Percentiles rank a stretch among this genome's conserved stretches.
Conservation (phyloP, 441 rosid genomes). For the Erysimum cheiri region DNA sequence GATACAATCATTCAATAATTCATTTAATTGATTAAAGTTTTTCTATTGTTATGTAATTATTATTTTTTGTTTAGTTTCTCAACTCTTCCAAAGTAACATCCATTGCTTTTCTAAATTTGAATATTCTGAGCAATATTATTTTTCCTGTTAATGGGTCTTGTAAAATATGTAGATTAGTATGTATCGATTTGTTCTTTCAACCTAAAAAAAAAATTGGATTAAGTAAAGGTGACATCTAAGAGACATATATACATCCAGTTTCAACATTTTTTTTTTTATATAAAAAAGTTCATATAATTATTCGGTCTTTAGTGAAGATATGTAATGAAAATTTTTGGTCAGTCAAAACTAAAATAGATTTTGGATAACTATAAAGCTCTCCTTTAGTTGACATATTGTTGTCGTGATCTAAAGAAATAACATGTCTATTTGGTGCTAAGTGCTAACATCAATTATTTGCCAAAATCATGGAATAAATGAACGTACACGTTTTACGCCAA, state of each 20-base stretch:
- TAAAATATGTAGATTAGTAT: constrained; percentile 12
- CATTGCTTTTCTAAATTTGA: constrained; percentile 7
- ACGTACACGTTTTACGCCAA: not conserved
- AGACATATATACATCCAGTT: not conserved
- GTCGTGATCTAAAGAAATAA: too few species aligned
- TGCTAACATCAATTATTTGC: too few species aligned
- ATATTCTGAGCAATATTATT: not conserved
- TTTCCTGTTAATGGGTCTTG: not conserved
- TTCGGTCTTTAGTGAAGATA: not conserved
- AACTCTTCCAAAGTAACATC: constrained; percentile 17
- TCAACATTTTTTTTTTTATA: not conserved
- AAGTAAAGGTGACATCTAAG: not conserved
- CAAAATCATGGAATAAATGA: not conserved
- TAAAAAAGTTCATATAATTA: not conserved
- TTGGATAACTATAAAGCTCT: too few species aligned
- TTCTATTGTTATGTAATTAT: not conserved
- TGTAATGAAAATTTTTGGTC: not conserved
- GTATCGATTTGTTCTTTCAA: not conserved
- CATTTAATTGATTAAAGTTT: not conserved
- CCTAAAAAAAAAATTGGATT: not conserved
- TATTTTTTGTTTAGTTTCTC: not conserved
- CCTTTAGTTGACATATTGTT: too few species aligned
- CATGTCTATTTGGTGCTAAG: too few species aligned
- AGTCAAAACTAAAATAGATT: not conserved
- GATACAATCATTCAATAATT: constrained; percentile 33